phyloP scores from a whole-genome alignment of 805 yeast species.

The Kodamaea sagamina region DNA sequence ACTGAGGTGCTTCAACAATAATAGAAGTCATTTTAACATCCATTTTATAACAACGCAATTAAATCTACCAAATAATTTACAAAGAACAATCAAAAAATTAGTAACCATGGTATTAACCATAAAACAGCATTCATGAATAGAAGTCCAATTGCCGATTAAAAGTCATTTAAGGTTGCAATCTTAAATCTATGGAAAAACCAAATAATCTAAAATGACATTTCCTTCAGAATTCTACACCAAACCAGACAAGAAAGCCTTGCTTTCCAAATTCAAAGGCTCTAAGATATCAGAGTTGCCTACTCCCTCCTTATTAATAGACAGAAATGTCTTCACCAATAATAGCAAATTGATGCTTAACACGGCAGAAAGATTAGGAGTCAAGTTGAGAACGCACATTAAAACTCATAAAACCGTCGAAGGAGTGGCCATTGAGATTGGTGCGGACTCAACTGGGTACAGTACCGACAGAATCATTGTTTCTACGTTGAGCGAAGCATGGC shows the following conservation, averaged over 20 bases:
- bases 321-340: slow-evolving; percentile 42
- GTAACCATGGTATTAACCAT: neutral
- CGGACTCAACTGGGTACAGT: slow-evolving; percentile 24
- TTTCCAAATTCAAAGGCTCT: slow-evolving; percentile 41
- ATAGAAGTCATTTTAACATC: too few species aligned
- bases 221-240: slow-evolving; percentile 19
- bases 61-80: too few species aligned
- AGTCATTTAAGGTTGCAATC: neutral
- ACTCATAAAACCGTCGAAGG: slow-evolving; percentile 74
- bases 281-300: slow-evolving; percentile 53
- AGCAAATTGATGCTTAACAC: slow-evolving; percentile 51
- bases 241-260: slow-evolving; percentile 26
- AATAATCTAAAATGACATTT: slow-evolving; percentile 14
- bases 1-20: too few species aligned
- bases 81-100: too few species aligned
- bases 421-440: slow-evolving; percentile 54
- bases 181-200: neutral
- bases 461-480: slow-evolving; percentile 63
- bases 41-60: too few species aligned
- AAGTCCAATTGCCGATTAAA: too few species aligned
- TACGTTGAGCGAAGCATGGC: slow-evolving; percentile 68
- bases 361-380: slow-evolving; percentile 39
- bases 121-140: neutral
- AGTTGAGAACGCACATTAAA: slow-evolving; percentile 72
- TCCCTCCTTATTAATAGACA: slow-evolving; percentile 55